Evolutionary conservation across 805 yeast genomes (phyloP).

Genomic region (Candida adriatica): DNA sequence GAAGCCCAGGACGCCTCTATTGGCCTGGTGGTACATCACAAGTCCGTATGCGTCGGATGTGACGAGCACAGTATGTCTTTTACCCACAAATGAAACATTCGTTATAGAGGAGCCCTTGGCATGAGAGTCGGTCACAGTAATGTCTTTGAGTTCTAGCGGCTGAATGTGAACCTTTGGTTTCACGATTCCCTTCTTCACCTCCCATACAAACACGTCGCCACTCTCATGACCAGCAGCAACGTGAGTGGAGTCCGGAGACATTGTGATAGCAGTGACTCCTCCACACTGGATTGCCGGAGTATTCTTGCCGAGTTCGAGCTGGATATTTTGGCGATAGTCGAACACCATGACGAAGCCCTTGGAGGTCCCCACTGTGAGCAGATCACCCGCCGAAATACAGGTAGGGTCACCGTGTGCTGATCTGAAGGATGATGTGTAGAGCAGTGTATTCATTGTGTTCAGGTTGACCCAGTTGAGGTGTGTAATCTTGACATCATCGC

Average conservation of each 20-base stretch:
- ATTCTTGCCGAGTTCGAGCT: constrained; percentile 32
- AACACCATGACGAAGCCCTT: constrained; percentile 62
- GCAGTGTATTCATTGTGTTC: constrained; percentile 28
- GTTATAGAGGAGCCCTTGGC: constrained; percentile 27
- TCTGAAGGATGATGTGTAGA: constrained; percentile 28
- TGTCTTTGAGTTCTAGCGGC: constrained; percentile 12
- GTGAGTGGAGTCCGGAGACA: constrained; percentile 64
- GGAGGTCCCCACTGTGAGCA: constrained; percentile 62
- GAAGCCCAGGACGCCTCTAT: constrained; percentile 47
- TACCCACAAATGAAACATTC: constrained; percentile 41
- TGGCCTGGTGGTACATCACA: constrained; percentile 58
- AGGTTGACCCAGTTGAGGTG: constrained; percentile 35
- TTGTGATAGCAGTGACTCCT: constrained; percentile 44
- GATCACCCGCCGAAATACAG: constrained; percentile 34
- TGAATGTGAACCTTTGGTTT: constrained; percentile 19
- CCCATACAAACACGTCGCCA: constrained; percentile 71
- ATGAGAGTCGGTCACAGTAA: constrained; percentile 27
- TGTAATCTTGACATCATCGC: constrained; percentile 5
- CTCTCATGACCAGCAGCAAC: constrained; percentile 60
- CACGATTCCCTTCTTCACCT: constrained; percentile 33
- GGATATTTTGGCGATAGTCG: constrained; percentile 57
- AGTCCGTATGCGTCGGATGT: constrained; percentile 51
- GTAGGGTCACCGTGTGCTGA: constrained; percentile 46
- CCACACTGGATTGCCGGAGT: constrained; percentile 32
- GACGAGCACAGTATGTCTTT: constrained; percentile 47